Base-by-base conservation (phyloP, 345 rosid species). In the Hypericum perforatum region DNA sequence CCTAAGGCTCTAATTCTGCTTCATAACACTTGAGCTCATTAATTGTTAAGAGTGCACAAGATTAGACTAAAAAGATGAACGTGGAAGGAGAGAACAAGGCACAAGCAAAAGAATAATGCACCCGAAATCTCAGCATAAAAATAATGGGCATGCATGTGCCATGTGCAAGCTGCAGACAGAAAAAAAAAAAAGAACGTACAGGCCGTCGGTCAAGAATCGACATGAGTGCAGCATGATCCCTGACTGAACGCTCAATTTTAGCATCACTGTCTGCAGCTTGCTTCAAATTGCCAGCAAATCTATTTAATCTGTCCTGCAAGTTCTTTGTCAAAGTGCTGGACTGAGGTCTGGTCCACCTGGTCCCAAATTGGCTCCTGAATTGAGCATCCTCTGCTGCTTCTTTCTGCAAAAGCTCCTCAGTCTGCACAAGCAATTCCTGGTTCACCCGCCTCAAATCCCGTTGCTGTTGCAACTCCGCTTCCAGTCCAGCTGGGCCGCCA, bases 301-400 rank as follows among this genome's bases (percentile, higher is more conserved):
- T 82, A 54, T 83, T 82, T 54, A 92, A 75, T 70, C 98, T 78
- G 66, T 92, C 98, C 78, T 74, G 97, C 80, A 92, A 70, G 66
- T 86, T 85, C 80, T 88, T 92, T 32, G 98, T 88, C 70, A 92
- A 73, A 43, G 98, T 92, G 78, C 80, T 80, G 56, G 98, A 92
- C 41, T 92, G 97, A 59, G 98, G 98, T 67, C 98, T 77, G 42
- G 98, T 92, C 97, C 98, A 92, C 50, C 94, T 81, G n/a, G 90
- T 80, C 67, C 98, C 98, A 74, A 88, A 92, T 69, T 92, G 98
- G 63, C 86, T 78, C 73, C 98, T 82, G 60, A 88, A 88, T 52
- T 92, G 98, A 46, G 86, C 64, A 62, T 92, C 98, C 63, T 92
- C 98, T 57, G 83, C 53, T 51, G 97, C 94, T 74, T 92, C 98